Base-by-base conservation (phyloP, 345 rosid species). In the Pelargonium nanum region DNA sequence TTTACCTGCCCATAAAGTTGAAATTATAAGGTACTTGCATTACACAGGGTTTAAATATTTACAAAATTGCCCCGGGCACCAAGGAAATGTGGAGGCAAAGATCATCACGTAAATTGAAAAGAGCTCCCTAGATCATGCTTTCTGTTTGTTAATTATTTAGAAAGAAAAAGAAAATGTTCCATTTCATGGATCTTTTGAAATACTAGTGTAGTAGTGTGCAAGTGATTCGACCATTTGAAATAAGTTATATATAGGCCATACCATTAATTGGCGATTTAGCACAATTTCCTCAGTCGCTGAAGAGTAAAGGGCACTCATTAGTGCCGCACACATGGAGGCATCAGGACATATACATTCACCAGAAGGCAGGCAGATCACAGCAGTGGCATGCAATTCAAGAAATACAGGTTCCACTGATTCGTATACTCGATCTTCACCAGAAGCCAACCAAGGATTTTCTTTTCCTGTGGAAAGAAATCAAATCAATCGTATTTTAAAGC, bases 261-360 rank as follows among this genome's bases (percentile, higher is more conserved):
- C 99, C 96, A 74, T 83, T 75, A 93, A 72, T 70, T 87, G 88
- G 68, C 91, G 91, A 20, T 73, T 78, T 61, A 81, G 70, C 69
- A 93, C 94, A 61, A 72, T 78, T 57, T 93, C 96, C 76, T 93
- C 99, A 52, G 80, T 78, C 65, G 79, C 83, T 67, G 91, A 80
- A 66, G 91, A 83, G 84, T 87, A 85, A 26, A 93, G 93, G 8
- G 96, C 91, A 68, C 97, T 93, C 96, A 85, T 89, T 60, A 93
- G 69, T 40, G 96, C 70, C 66, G 99, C 72, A 66, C 97, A 93
- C 62, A 87, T 78, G 56, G 88, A 78, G 53, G 96, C 89, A 73
- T 93, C 96, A 65, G 97, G 99, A 70, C 64, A 78, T 81, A 93
- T 61, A 75, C 88, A 81, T 84, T 93, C 96, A 72, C 97, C 97